Percentiles rank a stretch among this genome's conserved stretches.
phyloP scores from a whole-genome alignment of 306 rosid species.

The Prinsepia uniflora region DNA sequence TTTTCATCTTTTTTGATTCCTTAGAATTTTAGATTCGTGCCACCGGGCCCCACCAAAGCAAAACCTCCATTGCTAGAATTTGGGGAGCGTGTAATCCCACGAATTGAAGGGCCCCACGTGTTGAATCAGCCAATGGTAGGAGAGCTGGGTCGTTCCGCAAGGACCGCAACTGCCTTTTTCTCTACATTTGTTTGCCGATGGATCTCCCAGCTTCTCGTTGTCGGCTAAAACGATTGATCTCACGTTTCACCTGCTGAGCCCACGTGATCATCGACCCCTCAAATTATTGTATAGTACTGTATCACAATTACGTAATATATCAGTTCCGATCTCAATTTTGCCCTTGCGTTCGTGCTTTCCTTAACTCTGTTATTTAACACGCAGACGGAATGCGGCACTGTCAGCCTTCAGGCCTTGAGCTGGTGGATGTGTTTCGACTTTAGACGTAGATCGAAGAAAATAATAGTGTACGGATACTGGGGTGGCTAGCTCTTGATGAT shows the following conservation, averaged over 20 bases:
- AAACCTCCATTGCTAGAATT: slow-evolving; percentile 7
- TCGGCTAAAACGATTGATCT: slow-evolving; percentile 49
- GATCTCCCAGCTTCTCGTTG: slow-evolving; percentile 60
- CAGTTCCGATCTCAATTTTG: too few species aligned
- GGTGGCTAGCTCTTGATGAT: too few species aligned
- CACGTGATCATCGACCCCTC: slow-evolving; percentile 25
- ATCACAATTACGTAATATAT: too few species aligned
- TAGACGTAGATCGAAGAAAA: not conserved
- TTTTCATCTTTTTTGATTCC: too few species aligned
- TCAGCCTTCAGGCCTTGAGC: not conserved
- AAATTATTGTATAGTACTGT: too few species aligned
- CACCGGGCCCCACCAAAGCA: slow-evolving; percentile 35
- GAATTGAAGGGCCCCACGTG: slow-evolving; percentile 62
- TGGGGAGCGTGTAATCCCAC: slow-evolving; percentile 45
- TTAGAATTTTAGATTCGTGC: slow-evolving; percentile 58
- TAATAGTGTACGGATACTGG: not conserved
- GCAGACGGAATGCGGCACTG: not conserved
- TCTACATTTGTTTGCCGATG: slow-evolving; percentile 43
- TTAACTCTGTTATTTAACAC: too few species aligned
- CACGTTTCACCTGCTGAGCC: slow-evolving; percentile 34
- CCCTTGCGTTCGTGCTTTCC: too few species aligned
- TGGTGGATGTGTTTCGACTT: not conserved
- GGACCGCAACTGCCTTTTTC: slow-evolving; percentile 39
- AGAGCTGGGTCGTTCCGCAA: slow-evolving; percentile 49
- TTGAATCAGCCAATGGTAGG: slow-evolving; percentile 40